Percentiles rank a stretch among this genome's conserved stretches.
Evolutionary conservation across 2,329 filamentous ascomycete genomes (phyloP).

Genomic region (Alternaria sp.): DNA sequence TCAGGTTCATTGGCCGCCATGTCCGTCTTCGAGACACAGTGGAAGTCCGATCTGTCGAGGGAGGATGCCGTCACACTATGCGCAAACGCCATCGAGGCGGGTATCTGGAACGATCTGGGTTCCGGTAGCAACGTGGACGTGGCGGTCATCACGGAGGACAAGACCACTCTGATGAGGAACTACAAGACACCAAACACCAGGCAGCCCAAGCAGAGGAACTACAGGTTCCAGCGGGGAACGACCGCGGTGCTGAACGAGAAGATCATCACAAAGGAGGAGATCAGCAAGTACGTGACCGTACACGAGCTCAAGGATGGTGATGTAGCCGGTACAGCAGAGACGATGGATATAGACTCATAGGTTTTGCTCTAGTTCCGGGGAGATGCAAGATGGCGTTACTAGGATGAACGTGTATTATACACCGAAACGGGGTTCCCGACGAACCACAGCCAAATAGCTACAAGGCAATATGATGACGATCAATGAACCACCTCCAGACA

Average conservation of each 20-base stretch:
- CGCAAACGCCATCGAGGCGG: slow-evolving; percentile 87
- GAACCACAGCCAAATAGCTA: slow-evolving; percentile 14
- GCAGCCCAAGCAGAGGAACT: slow-evolving; percentile 89
- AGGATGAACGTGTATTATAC: slow-evolving; percentile 30
- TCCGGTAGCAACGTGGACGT: slow-evolving; percentile 98
- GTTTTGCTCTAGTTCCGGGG: neutral
- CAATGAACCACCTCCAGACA: neutral
- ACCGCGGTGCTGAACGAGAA: slow-evolving; percentile 96
- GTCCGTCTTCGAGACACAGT: slow-evolving; percentile 96
- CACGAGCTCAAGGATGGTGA: slow-evolving; percentile 78
- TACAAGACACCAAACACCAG: slow-evolving; percentile 93
- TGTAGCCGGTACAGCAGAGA: slow-evolving; percentile 65
- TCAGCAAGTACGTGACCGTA: slow-evolving; percentile 91
- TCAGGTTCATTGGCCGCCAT: slow-evolving; percentile 95
- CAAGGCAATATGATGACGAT: slow-evolving; percentile 24
- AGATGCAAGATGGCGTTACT: slow-evolving; percentile 21
- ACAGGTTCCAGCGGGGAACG: slow-evolving; percentile 88
- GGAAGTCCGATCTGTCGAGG: slow-evolving; percentile 78
- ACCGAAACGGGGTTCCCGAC: slow-evolving; percentile 7
- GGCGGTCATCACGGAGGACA: slow-evolving; percentile 91
- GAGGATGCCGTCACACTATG: slow-evolving; percentile 84
- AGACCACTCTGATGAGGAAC: slow-evolving; percentile 92
- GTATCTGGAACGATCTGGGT: slow-evolving; percentile 98
- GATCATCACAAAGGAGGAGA: slow-evolving; percentile 90
- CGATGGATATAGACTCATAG: slow-evolving; percentile 68